Evolutionary conservation across 148 eudicot species (phyloP), one percentile per base, ranked within the genome.

Genomic region (Pharnaceum exiguum): DNA sequence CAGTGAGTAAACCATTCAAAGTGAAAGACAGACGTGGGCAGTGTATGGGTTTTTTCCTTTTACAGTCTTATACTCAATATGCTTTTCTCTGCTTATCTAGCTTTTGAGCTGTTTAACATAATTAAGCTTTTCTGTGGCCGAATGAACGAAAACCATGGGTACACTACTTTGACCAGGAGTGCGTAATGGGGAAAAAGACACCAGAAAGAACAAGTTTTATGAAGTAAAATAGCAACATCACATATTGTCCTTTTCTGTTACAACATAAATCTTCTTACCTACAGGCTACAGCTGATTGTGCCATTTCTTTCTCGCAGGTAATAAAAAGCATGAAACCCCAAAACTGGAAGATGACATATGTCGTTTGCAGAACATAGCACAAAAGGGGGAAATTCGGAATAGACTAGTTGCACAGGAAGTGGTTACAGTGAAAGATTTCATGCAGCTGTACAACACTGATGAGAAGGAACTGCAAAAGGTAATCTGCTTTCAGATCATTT

Each of bases 21-120:
- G 95, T 86, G 68, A 80, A 74, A 62, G 95, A 83, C 62, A 73
- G 73, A 48, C 86, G 89, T 25, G 71, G 70, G 49, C 77, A 77
- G 48, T 43, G 95, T 82, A 70, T 71, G 80, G 70, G 50, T 40
- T 6, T 22, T 38, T 49, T 29, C 13, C 46, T 5, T 16, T 17
- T 10, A 0, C 36, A 11, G 10, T 29, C 10, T 1, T 1, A 0
- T 23, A n/a, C 7, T 25, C 3, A 19, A 29, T n/a, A 30, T 31
- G 1, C 32, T 47, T 25, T 19, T 10, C 18, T 18, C 26, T 25
- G 21, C 36, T 26, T 29, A 35, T 38, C 7, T 18, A 0, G 13
- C n/a, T n/a, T n/a, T n/a, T n/a, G n/a, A n/a, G n/a, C n/a, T n/a
- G n/a, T n/a, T n/a, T n/a, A n/a, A n/a, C n/a, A n/a, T n/a, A n/a